A percentile compares a stretch with the other conserved stretches of the same genome.
Conservation (phyloP, 352 stramenopile species). For the Globisporangium middletonii region DNA sequence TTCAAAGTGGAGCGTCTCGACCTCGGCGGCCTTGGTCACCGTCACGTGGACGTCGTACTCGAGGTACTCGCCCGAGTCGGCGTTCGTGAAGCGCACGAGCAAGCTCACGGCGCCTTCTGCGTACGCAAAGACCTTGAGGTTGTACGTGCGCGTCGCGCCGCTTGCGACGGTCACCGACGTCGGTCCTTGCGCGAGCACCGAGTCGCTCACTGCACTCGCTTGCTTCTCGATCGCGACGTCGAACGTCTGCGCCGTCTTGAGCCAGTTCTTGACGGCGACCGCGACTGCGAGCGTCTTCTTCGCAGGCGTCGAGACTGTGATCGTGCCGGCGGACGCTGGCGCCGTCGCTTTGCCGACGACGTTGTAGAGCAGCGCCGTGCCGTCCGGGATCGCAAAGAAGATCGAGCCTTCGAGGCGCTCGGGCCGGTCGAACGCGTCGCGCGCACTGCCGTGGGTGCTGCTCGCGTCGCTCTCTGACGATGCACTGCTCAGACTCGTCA, state of each 20-base stretch:
- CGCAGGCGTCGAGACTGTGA: constrained; percentile 53
- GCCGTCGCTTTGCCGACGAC: constrained; percentile 66
- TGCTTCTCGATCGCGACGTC: constrained; percentile 55
- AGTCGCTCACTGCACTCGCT: constrained; percentile 21
- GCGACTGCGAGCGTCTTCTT: constrained; percentile 74
- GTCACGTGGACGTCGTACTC: constrained; percentile 51
- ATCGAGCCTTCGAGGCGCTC: constrained; percentile 70
- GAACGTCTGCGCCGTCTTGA: constrained; percentile 76
- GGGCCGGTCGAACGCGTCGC: constrained; percentile 15
- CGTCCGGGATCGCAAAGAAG: constrained; percentile 90
- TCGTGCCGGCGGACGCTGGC: constrained; percentile 30
- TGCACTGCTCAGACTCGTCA: constrained; percentile 40
- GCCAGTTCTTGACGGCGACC: constrained; percentile 86
- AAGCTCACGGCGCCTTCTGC: constrained; percentile 58
- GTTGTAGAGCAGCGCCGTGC: constrained; percentile 84
- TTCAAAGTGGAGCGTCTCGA: constrained; percentile 80
- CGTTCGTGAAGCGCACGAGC: constrained; percentile 76
- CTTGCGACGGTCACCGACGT: constrained; percentile 62
- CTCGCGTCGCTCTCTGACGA: background rate
- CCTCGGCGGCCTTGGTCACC: constrained; percentile 51
- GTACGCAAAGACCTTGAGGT: constrained; percentile 87
- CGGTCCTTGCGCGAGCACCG: constrained; percentile 59
- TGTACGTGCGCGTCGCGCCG: constrained; percentile 62
- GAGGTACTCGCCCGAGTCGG: constrained; percentile 81
- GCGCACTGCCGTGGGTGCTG: too few relatives aligned